These are phyloP conservation scores for Ophiosphaerella herpotricha DNA, from an alignment of 2,329 filamentous ascomycete genomes.

Conservation along the genomic window DNA sequence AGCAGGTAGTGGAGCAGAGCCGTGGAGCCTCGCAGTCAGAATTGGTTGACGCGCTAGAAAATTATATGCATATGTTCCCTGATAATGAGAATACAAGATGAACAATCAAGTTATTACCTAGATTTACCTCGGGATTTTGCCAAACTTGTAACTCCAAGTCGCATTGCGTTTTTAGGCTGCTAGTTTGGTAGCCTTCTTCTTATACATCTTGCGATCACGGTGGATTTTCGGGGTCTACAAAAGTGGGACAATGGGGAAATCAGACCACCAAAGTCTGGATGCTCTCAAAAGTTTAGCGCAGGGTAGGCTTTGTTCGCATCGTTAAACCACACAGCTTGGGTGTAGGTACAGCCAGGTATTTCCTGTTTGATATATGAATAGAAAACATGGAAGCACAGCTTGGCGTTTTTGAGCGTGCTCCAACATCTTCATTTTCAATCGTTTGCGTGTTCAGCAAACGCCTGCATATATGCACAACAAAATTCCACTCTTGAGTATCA, in stretches of 20 bases:
- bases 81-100: background rate
- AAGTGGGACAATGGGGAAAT: no score
- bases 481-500: no score
- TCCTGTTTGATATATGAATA: background rate
- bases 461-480: no score
- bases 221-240: no score
- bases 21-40: conserved; percentile 13
- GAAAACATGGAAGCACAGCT: background rate
- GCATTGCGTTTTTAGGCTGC: no score
- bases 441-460: background rate
- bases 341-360: background rate
- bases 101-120: no score
- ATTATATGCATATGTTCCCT: conserved; percentile 18
- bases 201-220: no score
- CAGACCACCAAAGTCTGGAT: background rate
- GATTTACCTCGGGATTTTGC: no score
- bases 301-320: background rate
- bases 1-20: conserved; percentile 1
- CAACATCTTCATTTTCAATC: background rate
- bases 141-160: no score
- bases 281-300: background rate
- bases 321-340: background rate
- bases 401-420: background rate
- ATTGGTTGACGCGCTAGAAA: conserved; percentile 28
- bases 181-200: no score